These are phyloP conservation scores for Aspergillus panamensis DNA, from an alignment of 495 filamentous ascomycete species.

Conservation along the genomic window DNA sequence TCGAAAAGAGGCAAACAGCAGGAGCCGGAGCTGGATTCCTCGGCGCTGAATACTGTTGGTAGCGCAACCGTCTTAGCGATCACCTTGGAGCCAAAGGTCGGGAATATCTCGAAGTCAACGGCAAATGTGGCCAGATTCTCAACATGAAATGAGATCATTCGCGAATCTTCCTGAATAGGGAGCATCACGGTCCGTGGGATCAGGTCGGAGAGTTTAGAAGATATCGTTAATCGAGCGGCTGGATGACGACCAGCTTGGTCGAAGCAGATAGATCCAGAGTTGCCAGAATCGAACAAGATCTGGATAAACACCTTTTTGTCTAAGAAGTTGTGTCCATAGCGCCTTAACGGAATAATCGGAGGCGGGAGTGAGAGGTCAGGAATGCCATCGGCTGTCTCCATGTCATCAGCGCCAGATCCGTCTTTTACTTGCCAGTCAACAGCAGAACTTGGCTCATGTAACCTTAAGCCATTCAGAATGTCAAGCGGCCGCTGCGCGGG, in stretches of 20 bases:
- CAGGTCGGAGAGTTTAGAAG: slow-evolving; percentile 89
- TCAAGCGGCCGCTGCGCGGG: slow-evolving; percentile 33
- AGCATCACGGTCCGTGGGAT: slow-evolving; percentile 94
- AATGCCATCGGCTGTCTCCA: slow-evolving; percentile 78
- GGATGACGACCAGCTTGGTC: slow-evolving; percentile 96
- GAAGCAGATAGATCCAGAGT: slow-evolving; percentile 72
- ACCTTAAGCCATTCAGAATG: slow-evolving; percentile 33
- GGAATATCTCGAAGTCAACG: slow-evolving; percentile 96
- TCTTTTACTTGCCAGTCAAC: slow-evolving; percentile 39
- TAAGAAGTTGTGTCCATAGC: slow-evolving; percentile 97
- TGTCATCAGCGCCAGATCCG: slow-evolving; percentile 57
- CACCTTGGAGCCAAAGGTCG: slow-evolving; percentile 93
- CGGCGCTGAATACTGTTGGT: slow-evolving; percentile 74
- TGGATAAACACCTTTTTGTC: slow-evolving; percentile 95
- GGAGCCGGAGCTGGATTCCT: slow-evolving; percentile 68
- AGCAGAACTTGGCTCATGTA: slow-evolving; percentile 34
- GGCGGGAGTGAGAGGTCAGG: slow-evolving; percentile 90
- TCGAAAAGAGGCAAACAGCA: slow-evolving; percentile 90
- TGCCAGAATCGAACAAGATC: slow-evolving; percentile 74
- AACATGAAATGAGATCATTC: slow-evolving; percentile 89
- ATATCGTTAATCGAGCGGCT: slow-evolving; percentile 90
- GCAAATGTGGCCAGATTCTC: slow-evolving; percentile 89
- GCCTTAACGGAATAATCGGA: slow-evolving; percentile 88
- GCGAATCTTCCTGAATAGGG: slow-evolving; percentile 92
- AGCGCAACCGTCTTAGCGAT: slow-evolving; percentile 93